Evolutionary conservation across 441 rosid species (phyloP), one percentile per base, ranked within the genome.

Genomic region (Corymbia citriodora): DNA sequence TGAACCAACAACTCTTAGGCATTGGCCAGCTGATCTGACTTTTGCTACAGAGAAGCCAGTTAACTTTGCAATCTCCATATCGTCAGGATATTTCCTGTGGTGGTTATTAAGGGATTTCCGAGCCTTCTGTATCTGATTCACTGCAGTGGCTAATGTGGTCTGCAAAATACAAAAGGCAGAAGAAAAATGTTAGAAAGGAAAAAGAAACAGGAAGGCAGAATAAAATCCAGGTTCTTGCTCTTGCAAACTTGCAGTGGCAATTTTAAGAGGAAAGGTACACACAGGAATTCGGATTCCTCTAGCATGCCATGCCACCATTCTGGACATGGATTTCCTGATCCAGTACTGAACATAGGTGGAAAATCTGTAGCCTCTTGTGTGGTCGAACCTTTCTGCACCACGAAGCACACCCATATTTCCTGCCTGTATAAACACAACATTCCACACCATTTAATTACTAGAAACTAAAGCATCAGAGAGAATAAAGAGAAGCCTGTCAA

Each of bases 371-470:
- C 99, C 99, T 92, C 96, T 96, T 40, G 96, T 92, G 92, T 92
- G 96, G 93, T 97, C 98, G 89, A 97, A 97, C 92, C 97, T 94
- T 90, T 95, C 97, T 82, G 99, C 98, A 54, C 99, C 99, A 94
- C 93, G 96, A 88, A 97, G 93, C 90, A 97, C 97, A 13, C 99
- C 99, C 89, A 95, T 23, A 89, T 94, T 91, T 91, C 99, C 99
- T 61, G 97, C 99, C 99, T 97, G 94, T 11, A 68, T 88, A 90
- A 90, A 45, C 10, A 10, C 85, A 79, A 79, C 48, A 23, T 54
- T 36, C n/a, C 40, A 23, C 52, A 3, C 88, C 11, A 9, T 31
- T 33, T 45, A 59, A 52, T 87, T 45, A 87, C 88, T 52, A 55
- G 48, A 40, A 50, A 29, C 88, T 3, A 29, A 45, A 79, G 14